Percentiles rank a stretch among this genome's conserved stretches.
phyloP scores from a whole-genome alignment of 2,329 filamentous ascomycete species.

The Fonsecaea erecta region DNA sequence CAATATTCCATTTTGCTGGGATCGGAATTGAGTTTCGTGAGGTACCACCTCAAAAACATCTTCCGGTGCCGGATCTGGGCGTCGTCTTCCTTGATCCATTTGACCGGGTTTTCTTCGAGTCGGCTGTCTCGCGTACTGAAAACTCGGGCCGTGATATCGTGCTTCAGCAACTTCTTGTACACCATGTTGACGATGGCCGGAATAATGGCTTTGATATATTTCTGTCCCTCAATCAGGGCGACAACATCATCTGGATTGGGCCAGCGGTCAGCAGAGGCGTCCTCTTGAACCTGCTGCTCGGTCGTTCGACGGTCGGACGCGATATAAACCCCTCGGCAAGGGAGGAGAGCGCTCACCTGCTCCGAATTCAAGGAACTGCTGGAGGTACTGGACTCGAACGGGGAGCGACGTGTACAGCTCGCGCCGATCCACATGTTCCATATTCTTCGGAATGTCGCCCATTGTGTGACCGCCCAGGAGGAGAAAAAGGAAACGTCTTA shows the following conservation, averaged over 20 bases:
- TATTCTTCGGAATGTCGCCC: slow-evolving; percentile 25
- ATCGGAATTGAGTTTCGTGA: slow-evolving; percentile 75
- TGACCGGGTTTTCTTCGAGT: slow-evolving; percentile 70
- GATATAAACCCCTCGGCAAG: not conserved
- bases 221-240: slow-evolving; percentile 69
- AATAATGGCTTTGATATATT: slow-evolving; percentile 81
- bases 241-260: slow-evolving; percentile 67
- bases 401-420: slow-evolving; percentile 33
- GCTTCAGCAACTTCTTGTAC: slow-evolving; percentile 78
- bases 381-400: slow-evolving; percentile 71
- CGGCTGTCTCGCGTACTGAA: slow-evolving; percentile 67
- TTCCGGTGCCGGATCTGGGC: slow-evolving; percentile 78
- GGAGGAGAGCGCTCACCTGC: slow-evolving; percentile 57
- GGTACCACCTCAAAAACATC: slow-evolving; percentile 75
- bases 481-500: not conserved
- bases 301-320: not conserved
- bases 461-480: slow-evolving; percentile 13
- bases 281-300: not conserved
- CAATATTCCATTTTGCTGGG: slow-evolving; percentile 77
- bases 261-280: not conserved
- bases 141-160: slow-evolving; percentile 80
- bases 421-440: slow-evolving; percentile 31
- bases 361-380: slow-evolving; percentile 76
- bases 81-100: slow-evolving; percentile 67
- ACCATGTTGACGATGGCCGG: slow-evolving; percentile 83